Conservation (phyloP, 2,329 filamentous ascomycete genomes). For the Leptographium radiaticola region DNA sequence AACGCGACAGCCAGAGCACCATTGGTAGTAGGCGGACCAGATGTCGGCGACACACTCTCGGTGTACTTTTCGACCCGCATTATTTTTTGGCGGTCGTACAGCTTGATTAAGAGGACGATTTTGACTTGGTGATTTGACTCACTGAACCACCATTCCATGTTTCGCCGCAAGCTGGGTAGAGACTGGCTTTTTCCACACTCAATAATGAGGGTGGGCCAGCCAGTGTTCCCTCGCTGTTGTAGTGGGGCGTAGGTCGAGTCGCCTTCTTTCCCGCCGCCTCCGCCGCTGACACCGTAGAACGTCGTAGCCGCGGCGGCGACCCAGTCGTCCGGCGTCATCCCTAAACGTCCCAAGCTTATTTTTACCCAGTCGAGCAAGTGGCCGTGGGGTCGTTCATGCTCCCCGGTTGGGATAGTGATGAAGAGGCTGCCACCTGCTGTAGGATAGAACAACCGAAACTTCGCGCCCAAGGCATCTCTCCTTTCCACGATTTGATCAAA, state of each 20-base stretch:
- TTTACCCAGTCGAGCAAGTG: not conserved
- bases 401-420: not conserved
- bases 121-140: not conserved
- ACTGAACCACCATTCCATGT: not conserved
- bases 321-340: not conserved
- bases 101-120: not conserved
- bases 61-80: not conserved
- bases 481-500: not conserved
- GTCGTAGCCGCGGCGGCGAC: not conserved
- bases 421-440: not conserved
- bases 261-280: not conserved
- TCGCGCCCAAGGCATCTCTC: not conserved
- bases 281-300: not conserved
- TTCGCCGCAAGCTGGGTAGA: not conserved
- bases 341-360: not conserved
- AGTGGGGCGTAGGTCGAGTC: not conserved
- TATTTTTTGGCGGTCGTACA: not conserved
- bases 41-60: not conserved
- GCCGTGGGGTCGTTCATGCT: not conserved
- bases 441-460: not conserved
- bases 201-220: not conserved
- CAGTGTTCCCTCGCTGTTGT: not conserved
- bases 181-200: not conserved
- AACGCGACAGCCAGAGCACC: not conserved
- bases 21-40: not conserved